Evolutionary conservation across 345 rosid genomes (phyloP).

Genomic region (Camelina hispida): DNA sequence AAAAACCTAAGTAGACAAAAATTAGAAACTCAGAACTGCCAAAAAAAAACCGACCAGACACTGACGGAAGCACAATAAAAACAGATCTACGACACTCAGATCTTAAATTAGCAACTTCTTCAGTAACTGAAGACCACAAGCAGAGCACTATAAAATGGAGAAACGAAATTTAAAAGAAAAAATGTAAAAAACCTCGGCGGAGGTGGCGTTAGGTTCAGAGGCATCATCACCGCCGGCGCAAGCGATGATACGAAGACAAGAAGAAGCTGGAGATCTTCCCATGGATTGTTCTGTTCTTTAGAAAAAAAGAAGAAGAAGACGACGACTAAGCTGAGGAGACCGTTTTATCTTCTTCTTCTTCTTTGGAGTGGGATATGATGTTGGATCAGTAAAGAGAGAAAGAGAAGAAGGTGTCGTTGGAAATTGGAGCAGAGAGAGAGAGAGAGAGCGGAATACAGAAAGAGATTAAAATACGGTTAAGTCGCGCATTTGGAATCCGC

Average conservation of each 20-base stretch:
- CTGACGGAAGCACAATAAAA: conserved; percentile 16
- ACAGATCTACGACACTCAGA: conserved; percentile 32
- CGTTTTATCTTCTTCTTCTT: conserved; percentile 41
- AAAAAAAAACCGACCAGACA: conserved; percentile 26
- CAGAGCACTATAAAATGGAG: no score
- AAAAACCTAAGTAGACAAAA: conserved; percentile 20
- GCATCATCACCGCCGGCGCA: conserved; percentile 66
- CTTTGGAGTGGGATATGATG: not conserved
- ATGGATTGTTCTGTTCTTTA: conserved; percentile 44
- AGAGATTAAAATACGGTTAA: conserved; percentile 33
- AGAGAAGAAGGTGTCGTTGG: conserved; percentile 35
- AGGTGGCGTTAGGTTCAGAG: conserved; percentile 53
- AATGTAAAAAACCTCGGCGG: conserved; percentile 45
- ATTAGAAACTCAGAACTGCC: conserved; percentile 10
- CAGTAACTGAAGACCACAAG: no score
- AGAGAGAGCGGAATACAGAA: conserved; percentile 39
- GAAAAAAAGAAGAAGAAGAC: not conserved
- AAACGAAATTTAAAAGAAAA: not conserved
- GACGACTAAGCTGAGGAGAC: not conserved
- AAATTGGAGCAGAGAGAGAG: conserved; percentile 35
- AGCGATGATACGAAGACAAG: conserved; percentile 78
- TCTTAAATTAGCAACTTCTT: conserved; percentile 19
- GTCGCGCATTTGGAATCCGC: conserved; percentile 46
- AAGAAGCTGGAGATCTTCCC: conserved; percentile 69
- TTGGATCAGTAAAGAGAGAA: conserved; percentile 36